Evolutionary conservation across 768 basidiomycete species (phyloP).

Genomic region (Lentinula edodes): DNA sequence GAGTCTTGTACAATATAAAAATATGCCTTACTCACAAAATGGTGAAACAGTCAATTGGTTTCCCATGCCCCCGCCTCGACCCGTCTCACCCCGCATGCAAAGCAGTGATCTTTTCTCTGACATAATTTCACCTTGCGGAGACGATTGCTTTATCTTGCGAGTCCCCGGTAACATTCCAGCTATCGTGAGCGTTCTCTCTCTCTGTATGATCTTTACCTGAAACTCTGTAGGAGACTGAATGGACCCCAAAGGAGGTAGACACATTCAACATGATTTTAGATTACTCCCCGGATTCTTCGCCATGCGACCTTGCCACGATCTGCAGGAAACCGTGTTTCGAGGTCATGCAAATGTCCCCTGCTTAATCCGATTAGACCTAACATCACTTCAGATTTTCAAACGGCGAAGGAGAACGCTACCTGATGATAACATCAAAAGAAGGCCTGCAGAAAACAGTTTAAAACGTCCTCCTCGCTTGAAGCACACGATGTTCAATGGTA

Average conservation of each 20-base stretch:
- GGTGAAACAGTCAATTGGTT: neutral
- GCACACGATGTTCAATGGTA: neutral
- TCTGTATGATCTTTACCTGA: constrained; percentile 4
- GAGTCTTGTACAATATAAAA: neutral
- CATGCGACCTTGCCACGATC: constrained; percentile 52
- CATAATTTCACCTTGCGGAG: constrained; percentile 16
- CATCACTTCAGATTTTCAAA: constrained; percentile 18
- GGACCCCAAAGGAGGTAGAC: constrained; percentile 34
- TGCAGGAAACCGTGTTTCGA: constrained; percentile 57
- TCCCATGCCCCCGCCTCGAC: neutral
- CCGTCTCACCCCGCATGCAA: neutral
- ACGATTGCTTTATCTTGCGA: constrained; percentile 20
- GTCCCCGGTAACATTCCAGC: neutral
- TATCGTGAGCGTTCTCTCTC: neutral
- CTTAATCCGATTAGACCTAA: neutral
- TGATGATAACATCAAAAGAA: constrained; percentile 5
- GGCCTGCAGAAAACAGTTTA: neutral
- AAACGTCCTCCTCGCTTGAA: neutral
- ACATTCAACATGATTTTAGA: constrained; percentile 33
- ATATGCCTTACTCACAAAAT: neutral
- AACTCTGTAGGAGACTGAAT: constrained; percentile 17
- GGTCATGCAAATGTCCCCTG: constrained; percentile 23
- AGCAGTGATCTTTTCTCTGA: neutral
- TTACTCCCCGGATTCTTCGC: constrained; percentile 35
- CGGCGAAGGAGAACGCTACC: constrained; percentile 18